Percentiles rank a stretch among this genome's conserved stretches.
These are phyloP conservation scores for Yarrowia deformans DNA, from an alignment of 805 yeast genomes.

Conservation along the genomic window DNA sequence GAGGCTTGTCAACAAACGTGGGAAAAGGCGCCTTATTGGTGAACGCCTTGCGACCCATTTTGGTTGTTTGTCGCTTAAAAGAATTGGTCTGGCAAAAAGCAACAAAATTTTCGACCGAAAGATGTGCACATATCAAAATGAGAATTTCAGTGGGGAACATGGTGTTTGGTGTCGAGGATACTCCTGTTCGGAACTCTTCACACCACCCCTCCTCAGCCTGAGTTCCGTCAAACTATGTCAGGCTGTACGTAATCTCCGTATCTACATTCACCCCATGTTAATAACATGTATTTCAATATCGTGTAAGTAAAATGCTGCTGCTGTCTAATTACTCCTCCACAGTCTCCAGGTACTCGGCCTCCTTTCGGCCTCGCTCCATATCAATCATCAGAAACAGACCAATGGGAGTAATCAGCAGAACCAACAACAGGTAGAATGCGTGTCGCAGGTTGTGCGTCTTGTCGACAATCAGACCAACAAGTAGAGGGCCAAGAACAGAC, in stretches of 20 bases:
- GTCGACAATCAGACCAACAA: conserved; percentile 77
- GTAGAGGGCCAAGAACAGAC: conserved; percentile 72
- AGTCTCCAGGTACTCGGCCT: conserved; percentile 31
- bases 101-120: background rate
- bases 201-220: too few species aligned
- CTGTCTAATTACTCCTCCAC: background rate
- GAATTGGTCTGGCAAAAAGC: background rate
- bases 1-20: background rate
- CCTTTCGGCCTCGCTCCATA: conserved; percentile 61
- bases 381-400: conserved; percentile 65
- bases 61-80: too few species aligned
- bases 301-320: background rate
- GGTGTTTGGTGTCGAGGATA: background rate
- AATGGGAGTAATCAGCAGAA: conserved; percentile 60
- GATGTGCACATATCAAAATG: background rate
- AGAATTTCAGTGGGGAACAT: background rate
- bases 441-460: conserved; percentile 75
- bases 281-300: conserved; percentile 5
- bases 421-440: conserved; percentile 69
- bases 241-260: too few species aligned
- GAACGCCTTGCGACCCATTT: background rate
- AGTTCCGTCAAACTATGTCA: too few species aligned
- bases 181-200: too few species aligned
- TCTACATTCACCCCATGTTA: background rate
- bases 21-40: background rate